Percentiles rank a stretch among this genome's conserved stretches.
These are phyloP conservation scores for Arthroderma sp. DNA, from an alignment of 2,329 filamentous ascomycete genomes.

Conservation along the genomic window DNA sequence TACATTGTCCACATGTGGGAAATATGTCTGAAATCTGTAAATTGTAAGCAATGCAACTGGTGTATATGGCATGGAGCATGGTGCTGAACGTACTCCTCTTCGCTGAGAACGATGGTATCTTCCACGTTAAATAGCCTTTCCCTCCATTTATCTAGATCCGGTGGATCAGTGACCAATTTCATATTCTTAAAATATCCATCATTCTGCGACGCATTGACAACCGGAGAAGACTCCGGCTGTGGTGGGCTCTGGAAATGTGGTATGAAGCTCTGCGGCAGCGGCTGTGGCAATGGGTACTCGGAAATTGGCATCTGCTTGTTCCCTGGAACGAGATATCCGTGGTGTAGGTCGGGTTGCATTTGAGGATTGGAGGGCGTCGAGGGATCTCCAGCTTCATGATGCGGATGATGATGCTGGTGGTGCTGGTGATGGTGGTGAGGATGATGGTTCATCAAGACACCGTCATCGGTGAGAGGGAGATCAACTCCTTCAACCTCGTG, in stretches of 20 bases:
- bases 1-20: constrained; percentile 71
- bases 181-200: constrained; percentile 21
- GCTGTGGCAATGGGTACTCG: not conserved
- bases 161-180: constrained; percentile 52
- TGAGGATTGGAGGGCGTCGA: too few species aligned
- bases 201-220: not conserved
- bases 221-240: not conserved
- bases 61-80: not conserved
- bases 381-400: too few species aligned
- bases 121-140: constrained; percentile 63
- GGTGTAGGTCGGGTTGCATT: too few species aligned
- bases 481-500: too few species aligned
- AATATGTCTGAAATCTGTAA: constrained; percentile 63
- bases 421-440: too few species aligned
- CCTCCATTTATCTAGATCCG: constrained; percentile 56
- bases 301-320: too few species aligned
- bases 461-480: too few species aligned
- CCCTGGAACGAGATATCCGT: too few species aligned
- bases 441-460: too few species aligned
- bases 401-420: too few species aligned
- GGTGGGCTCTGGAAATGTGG: constrained; percentile 1
- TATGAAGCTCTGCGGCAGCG: not conserved
- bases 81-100: constrained; percentile 50
- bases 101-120: constrained; percentile 55
- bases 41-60: not conserved